Base-by-base conservation (phyloP, 805 yeast genomes). In the Wickerhamomyces canadensis region DNA sequence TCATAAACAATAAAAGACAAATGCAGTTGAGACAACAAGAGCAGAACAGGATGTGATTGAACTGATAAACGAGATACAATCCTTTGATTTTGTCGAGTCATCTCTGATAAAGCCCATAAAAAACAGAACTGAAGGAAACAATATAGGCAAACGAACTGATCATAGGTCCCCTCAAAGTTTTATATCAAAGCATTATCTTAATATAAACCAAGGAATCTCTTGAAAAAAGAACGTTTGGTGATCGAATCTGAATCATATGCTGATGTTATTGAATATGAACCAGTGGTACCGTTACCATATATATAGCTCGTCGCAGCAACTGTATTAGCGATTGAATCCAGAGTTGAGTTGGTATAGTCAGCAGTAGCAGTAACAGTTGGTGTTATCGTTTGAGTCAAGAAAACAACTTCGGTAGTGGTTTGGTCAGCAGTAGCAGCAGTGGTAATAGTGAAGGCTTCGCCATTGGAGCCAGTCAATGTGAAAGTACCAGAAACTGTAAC, bases 351-450 rank as follows among this genome's bases (percentile, higher is more conserved):
- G 4, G 50, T 44, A 17, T 44, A 39, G 7, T 24, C 36, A 25
- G 27, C 17, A 16, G 28, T 23, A 16, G 31, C 28, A 13, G 46
- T 34, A 10, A 35, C 34, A 6, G 40, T 25, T 35, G 43, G 40
- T 15, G 44, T 40, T 8, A 23, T 14, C 5, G 27, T 31, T 13
- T 31, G 27, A 8, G 58, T 51, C 15, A 47, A 14, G 27, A 39
- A 40, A 15, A 47, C 36, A 14, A 39, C 34, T 21, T 34, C 33
- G 2, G 58, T 52, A 8, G 48, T 37, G 8, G 55, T 52, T 33
- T 51, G 52, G 0, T 51, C 58, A 34, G 52, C 38, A 16, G 48
- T 51, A 13, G 57, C 48, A 3, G 57, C 45, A 4, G 58, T 38
- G 3, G 44, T 35, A 6, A 53, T 38, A 12, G 54, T 49, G 43